Base-by-base conservation (phyloP, 306 rosid species). In the Gastrolobium bilobum region DNA sequence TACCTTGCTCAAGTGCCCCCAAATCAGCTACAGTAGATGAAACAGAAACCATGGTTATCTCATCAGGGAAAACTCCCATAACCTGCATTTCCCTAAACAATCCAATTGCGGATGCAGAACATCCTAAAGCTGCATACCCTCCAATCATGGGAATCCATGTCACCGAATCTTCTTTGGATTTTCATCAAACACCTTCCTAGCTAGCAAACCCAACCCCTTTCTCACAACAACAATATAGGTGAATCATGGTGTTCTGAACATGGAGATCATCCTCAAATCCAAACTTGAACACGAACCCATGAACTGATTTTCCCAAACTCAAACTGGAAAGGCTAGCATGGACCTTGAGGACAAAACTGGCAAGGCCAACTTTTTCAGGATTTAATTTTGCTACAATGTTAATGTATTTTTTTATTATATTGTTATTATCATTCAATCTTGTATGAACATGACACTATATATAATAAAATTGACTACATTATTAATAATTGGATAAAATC, bases 91-190 rank as follows among this genome's bases (percentile, higher is more conserved):
- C 86, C 76, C 98, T 84, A 80, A 92, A 94, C 84, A 94, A 62
- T 33, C 57, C 79, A 75, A 94, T 43, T 3, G 97, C 94, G 0
- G 75, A 84, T 0, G 84, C 15, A 5, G 97, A 90, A 38, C 57
- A 68, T 3, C 98, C 93, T 10, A 83, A 76, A 10, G 88, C 90
- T 6, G 86, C 97, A 73, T 70, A 92, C 38, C 98, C 98, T 0
- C 93, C 97, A 59, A 94, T 89, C 93, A 94, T 90, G 7, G 97
- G 93, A 77, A 94, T 94, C 97, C 98, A 94, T 0, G 97, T 84
- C 5, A 94, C 93, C 10, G 92, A 87, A 68, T 94, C 94, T 62
- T 13, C 79, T 71, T 84, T 2, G 89, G 78, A 87, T 84, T 87
- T 80, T 84, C 91, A 74, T 90, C 98, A 29, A 92, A 94, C 90